phyloP scores from a whole-genome alignment of 768 basidiomycete genomes.

The Amanita pallidorosea region DNA sequence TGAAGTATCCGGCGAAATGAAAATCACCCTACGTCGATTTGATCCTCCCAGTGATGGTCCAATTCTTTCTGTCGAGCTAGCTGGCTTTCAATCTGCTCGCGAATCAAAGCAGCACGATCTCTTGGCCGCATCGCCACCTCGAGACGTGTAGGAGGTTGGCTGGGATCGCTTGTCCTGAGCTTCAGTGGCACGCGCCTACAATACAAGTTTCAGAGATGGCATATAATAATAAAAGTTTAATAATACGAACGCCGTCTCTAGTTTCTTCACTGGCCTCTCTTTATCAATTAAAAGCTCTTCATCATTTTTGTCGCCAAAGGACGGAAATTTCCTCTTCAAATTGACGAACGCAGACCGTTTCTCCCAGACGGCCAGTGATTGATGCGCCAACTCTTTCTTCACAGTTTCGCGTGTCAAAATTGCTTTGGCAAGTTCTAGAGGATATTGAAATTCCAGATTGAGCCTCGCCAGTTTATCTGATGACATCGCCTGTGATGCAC shows the following conservation, averaged over 20 bases:
- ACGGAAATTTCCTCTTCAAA: constrained; percentile 66
- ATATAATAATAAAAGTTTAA: constrained; percentile 6
- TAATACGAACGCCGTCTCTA: constrained; percentile 26
- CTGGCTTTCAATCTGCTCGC: constrained; percentile 50
- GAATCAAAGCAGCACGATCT: constrained; percentile 54
- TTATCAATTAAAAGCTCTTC: constrained; percentile 69
- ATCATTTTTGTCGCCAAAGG: constrained; percentile 50
- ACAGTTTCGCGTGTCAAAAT: constrained; percentile 63
- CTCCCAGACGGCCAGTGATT: constrained; percentile 70
- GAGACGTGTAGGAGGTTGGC: constrained; percentile 27
- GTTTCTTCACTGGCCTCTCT: constrained; percentile 51
- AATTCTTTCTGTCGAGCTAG: constrained; percentile 55
- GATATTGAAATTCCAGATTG: constrained; percentile 61
- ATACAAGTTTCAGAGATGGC: background rate
- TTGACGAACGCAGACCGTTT: constrained; percentile 54
- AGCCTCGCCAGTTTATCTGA: constrained; percentile 84
- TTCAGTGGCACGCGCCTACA: constrained; percentile 41
- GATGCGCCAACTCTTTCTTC: constrained; percentile 57
- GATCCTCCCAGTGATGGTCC: constrained; percentile 82
- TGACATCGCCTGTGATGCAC: constrained; percentile 80
- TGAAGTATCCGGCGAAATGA: background rate
- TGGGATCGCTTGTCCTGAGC: constrained; percentile 36
- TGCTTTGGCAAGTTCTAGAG: constrained; percentile 61
- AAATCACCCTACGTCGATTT: constrained; percentile 53
- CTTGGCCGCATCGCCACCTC: constrained; percentile 50